phyloP scores from a whole-genome alignment of 495 filamentous ascomycete genomes.

The Pyronema omphalodes region DNA sequence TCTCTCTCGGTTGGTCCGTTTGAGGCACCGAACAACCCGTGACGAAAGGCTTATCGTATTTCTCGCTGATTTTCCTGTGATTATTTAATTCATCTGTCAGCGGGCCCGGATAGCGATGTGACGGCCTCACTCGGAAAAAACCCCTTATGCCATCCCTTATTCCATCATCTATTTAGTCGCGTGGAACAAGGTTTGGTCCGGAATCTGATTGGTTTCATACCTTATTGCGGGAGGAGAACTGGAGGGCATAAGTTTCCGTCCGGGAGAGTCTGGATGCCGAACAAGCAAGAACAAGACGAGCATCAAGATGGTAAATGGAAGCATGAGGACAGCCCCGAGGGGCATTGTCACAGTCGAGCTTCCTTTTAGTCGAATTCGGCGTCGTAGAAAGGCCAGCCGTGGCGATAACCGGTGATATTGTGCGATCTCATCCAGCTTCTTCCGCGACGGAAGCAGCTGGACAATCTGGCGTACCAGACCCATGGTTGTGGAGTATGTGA shows the following conservation, averaged over 20 bases:
- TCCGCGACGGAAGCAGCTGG: slow-evolving; percentile 45
- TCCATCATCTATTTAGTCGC: background rate
- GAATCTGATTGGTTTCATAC: slow-evolving; percentile 31
- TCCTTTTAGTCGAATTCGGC: slow-evolving; percentile 79
- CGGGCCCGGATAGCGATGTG: background rate
- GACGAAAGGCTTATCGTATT: slow-evolving; percentile 89
- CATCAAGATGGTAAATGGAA: slow-evolving; percentile 79
- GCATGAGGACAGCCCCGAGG: slow-evolving; percentile 77
- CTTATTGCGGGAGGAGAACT: slow-evolving; percentile 82
- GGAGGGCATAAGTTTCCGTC: slow-evolving; percentile 69
- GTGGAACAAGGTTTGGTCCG: background rate
- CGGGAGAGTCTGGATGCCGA: slow-evolving; percentile 67
- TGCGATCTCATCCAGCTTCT: slow-evolving; percentile 39
- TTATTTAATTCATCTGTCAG: slow-evolving; percentile 3
- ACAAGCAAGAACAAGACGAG: slow-evolving; percentile 82
- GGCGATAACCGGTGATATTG: slow-evolving; percentile 34
- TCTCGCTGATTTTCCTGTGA: slow-evolving; percentile 84
- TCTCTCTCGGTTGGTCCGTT: slow-evolving; percentile 52
- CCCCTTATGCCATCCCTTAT: background rate
- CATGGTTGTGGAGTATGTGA: slow-evolving; percentile 27
- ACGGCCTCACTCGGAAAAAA: background rate
- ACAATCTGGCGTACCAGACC: slow-evolving; percentile 43
- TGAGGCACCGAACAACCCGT: slow-evolving; percentile 63
- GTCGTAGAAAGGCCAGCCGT: slow-evolving; percentile 66
- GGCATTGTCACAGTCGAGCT: slow-evolving; percentile 91